Evolutionary conservation across 805 yeast genomes (phyloP), one percentile per base, ranked within the genome.

Genomic region (Lachancea mirantina): DNA sequence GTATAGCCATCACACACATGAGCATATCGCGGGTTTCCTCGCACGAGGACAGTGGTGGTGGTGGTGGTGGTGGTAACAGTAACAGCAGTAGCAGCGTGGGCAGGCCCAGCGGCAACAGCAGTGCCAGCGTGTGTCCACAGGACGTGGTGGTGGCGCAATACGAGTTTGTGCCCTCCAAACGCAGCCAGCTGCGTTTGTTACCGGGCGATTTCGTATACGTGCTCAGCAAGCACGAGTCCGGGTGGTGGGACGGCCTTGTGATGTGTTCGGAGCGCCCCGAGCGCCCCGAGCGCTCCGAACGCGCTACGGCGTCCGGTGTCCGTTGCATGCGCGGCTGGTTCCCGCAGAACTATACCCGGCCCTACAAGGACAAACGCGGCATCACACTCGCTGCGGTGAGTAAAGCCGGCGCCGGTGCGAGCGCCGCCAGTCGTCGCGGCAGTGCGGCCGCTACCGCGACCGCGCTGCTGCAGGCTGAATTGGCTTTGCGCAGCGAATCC

Each of bases 241-340:
- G 85, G 2, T 85, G 95, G 95, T 84, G 94, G 92, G 95, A 85
- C 54, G 95, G 95, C 8, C 65, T 79, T 11, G 43, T 63, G 1
- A 26, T 45, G 4, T 43, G 45, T 13, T 22, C 30, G 46, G 37
- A 35, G 46, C 38, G 40, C 42, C n/a, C n/a, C n/a, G n/a, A n/a
- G n/a, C n/a, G n/a, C n/a, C 7, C 55, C 50, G 4, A 57, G 55
- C 23, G 53, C 60, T 2, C 55, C 50, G 13, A 70, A 70, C 19
- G n/a, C n/a, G n/a, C n/a, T n/a, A n/a, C n/a, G n/a, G n/a, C n/a
- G n/a, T 56, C 63, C 4, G 54, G 69, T 5, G 47, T 52, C 23
- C 67, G 94, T 49, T 27, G 28, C 19, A 17, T n/a, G 24, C 36
- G 36, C 19, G 95, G 95, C 45, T 85, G 95, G 95, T 83, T 85